A percentile compares a stretch with the other conserved stretches of the same genome.
Conservation (phyloP, 2,329 filamentous ascomycete species). For the Neocucurbitaria cava region DNA sequence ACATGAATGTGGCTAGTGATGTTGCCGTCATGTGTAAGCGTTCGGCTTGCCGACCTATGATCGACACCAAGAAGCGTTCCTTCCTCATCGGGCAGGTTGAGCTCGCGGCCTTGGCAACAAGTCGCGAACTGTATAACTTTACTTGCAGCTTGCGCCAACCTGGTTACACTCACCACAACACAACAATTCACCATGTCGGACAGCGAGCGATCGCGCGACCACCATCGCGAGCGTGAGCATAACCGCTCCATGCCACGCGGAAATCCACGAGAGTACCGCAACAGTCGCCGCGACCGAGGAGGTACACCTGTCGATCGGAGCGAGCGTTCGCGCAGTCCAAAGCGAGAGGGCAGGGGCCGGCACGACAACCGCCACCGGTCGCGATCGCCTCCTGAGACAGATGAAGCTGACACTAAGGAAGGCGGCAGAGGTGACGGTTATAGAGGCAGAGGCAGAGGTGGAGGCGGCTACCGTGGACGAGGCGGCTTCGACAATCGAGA, state of each 20-base stretch:
- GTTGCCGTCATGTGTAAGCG: background rate
- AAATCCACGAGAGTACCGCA: constrained; percentile 27
- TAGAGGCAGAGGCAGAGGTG: constrained; percentile 6
- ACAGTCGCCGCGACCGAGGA: constrained; percentile 22
- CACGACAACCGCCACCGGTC: constrained; percentile 36
- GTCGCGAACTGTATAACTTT: background rate
- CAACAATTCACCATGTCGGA: constrained; percentile 26
- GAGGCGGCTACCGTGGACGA: constrained; percentile 14
- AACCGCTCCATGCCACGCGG: no score
- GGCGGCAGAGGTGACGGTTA: constrained; percentile 10
- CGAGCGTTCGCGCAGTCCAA: constrained; percentile 45
- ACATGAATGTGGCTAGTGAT: no score
- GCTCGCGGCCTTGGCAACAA: constrained; percentile 12
- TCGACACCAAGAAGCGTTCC: background rate
- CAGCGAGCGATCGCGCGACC: constrained; percentile 33
- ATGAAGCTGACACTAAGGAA: constrained; percentile 25
- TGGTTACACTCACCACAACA: constrained; percentile 4
- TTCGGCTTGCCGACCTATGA: background rate
- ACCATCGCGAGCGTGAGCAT: constrained; percentile 28
- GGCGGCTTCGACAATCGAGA: no score
- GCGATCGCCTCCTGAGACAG: constrained; percentile 34
- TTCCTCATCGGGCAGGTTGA: background rate
- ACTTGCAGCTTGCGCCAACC: constrained; percentile 8
- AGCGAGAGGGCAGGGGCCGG: constrained; percentile 35
- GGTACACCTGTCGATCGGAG: constrained; percentile 33